A percentile compares a stretch with the other conserved stretches of the same genome.
Evolutionary conservation across 495 filamentous ascomycete genomes (phyloP).

Genomic region (Parachaetomium inaequale): DNA sequence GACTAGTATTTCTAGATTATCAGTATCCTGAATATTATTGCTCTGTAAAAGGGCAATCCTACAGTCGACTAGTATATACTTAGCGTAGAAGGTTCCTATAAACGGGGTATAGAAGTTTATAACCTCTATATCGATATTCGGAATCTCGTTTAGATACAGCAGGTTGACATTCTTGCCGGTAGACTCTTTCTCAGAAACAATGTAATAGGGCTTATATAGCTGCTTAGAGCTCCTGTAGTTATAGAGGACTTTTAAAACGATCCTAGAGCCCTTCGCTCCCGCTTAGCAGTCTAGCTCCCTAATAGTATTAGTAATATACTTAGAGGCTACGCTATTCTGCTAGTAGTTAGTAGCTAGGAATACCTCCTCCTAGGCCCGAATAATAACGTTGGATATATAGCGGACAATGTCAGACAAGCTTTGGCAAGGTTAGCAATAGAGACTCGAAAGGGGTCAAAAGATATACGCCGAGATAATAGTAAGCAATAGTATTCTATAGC

Average conservation of each 20-base stretch:
- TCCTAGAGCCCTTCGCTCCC: slow-evolving; percentile 52
- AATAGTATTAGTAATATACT: slow-evolving; percentile 63
- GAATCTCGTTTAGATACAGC: slow-evolving; percentile 59
- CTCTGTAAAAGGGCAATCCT: slow-evolving; percentile 64
- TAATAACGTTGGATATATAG: slow-evolving; percentile 73
- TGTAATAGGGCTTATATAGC: slow-evolving; percentile 58
- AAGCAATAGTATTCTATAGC: slow-evolving; percentile 60
- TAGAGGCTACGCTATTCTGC: slow-evolving; percentile 63
- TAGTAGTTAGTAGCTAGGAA: slow-evolving; percentile 73
- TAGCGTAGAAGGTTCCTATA: slow-evolving; percentile 72
- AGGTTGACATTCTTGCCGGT: slow-evolving; percentile 55
- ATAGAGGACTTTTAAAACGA: slow-evolving; percentile 71
- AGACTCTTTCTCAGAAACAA: slow-evolving; percentile 56
- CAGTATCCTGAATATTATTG: slow-evolving; percentile 76
- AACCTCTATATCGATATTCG: slow-evolving; percentile 67
- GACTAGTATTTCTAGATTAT: slow-evolving; percentile 77
- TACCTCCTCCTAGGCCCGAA: slow-evolving; percentile 66
- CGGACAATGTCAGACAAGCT: slow-evolving; percentile 64
- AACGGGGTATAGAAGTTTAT: slow-evolving; percentile 70
- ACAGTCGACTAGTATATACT: slow-evolving; percentile 75
- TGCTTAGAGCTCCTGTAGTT: slow-evolving; percentile 66
- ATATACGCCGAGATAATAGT: slow-evolving; percentile 62
- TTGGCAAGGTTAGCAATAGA: slow-evolving; percentile 6
- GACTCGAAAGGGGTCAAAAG: neutral
- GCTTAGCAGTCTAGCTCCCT: slow-evolving; percentile 63